Percentiles rank a stretch among this genome's conserved stretches.
Evolutionary conservation across 306 rosid genomes (phyloP).

Genomic region (Myrica gale): DNA sequence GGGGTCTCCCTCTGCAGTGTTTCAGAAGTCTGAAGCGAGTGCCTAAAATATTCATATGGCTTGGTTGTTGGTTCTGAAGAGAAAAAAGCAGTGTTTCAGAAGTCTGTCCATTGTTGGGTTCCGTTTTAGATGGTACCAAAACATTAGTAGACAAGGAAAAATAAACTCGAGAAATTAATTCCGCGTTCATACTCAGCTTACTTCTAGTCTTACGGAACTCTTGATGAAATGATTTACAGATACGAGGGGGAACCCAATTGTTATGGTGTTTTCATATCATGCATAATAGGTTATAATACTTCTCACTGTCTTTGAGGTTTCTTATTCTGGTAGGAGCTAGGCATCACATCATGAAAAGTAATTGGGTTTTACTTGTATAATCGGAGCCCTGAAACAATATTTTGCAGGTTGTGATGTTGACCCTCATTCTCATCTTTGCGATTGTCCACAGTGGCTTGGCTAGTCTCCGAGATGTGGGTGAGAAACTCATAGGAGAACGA

Average conservation of each 20-base stretch:
- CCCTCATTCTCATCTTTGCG: slow-evolving; percentile 68
- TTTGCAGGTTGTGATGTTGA: slow-evolving; percentile 79
- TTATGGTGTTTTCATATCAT: slow-evolving; percentile 4
- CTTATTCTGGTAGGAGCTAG: neutral
- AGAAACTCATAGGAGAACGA: slow-evolving; percentile 87
- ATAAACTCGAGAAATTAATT: neutral
- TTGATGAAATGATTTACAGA: neutral
- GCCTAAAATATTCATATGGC: neutral
- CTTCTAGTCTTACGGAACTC: neutral
- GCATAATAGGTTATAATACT: neutral
- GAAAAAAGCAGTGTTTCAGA: too few relatives aligned
- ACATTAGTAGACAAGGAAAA: neutral
- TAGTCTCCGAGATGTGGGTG: slow-evolving; percentile 72
- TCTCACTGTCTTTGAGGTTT: neutral
- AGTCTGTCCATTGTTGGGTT: neutral
- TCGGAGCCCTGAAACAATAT: slow-evolving; percentile 31
- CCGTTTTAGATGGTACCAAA: neutral
- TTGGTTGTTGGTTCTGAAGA: neutral
- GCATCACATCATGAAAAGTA: slow-evolving; percentile 2
- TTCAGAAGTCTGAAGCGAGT: neutral
- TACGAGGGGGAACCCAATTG: neutral
- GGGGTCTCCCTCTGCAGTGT: too few relatives aligned
- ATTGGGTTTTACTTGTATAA: slow-evolving; percentile 13
- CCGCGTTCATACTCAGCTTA: neutral
- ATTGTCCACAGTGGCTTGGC: slow-evolving; percentile 87